These are phyloP conservation scores for Rhizophagus sp. DNA, from an alignment of 192 early-diverging fungal species.

Conservation along the genomic window DNA sequence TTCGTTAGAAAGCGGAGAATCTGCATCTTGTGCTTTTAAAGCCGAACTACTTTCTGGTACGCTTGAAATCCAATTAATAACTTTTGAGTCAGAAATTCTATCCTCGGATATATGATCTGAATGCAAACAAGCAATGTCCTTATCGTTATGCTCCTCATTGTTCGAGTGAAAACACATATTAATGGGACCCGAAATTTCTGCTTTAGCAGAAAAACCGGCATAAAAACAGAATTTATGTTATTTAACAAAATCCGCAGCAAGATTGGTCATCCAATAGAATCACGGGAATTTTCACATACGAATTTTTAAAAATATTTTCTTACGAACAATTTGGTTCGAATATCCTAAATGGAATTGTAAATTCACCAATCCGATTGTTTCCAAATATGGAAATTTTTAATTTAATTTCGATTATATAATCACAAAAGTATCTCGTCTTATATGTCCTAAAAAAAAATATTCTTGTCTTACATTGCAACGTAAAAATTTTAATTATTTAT, in stretches of 20 bases:
- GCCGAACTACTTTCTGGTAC: slow-evolving; percentile 1
- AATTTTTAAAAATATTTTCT: too few species aligned
- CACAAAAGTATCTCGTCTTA: too few species aligned
- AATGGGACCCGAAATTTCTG: neutral
- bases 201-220: neutral
- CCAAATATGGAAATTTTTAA: too few species aligned
- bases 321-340: too few species aligned
- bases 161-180: neutral
- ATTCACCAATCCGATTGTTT: too few species aligned
- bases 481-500: neutral
- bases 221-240: neutral
- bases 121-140: neutral
- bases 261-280: neutral
- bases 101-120: neutral
- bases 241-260: neutral
- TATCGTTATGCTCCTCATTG: neutral
- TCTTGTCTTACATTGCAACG: too few species aligned
- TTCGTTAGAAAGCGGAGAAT: neutral
- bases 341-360: too few species aligned
- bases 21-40: neutral
- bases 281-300: too few species aligned
- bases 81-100: neutral
- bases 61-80: neutral
- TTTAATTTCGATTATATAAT: too few species aligned
- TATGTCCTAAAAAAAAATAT: too few species aligned